Evolutionary conservation across 2,329 filamentous ascomycete species (phyloP), one percentile per base, ranked within the genome.

Genomic region (Aureobasidium sp.): DNA sequence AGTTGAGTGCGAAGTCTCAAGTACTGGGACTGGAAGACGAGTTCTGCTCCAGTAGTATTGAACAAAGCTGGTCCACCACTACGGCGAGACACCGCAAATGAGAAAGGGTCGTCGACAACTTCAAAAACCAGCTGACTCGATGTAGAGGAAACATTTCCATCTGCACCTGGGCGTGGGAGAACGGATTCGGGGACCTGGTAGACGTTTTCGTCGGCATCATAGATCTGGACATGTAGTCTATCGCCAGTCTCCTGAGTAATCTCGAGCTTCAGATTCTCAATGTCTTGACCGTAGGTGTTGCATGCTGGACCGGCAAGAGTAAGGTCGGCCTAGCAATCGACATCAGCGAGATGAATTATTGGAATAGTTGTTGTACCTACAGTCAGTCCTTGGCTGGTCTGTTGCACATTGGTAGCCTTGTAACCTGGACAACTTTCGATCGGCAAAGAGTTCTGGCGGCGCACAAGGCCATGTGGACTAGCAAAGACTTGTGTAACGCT

Each of bases 1-100:
- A 94, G 78, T 63, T 79, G 82, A 2, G 89, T 92, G 47, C 87
- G 82, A 63, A 93, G 78, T 25, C 86, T 83, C 29, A 94, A 74
- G 68, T 91, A 94, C 72, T 94, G 89, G 11, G 84, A 84, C 74
- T 94, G 86, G 67, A 91, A 94, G 47, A 94, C 78, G 11, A 94
- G 75, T 9, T 79, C 77, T 4, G 83, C 81, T 1, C 81, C 86
- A 0, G 84, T 84, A 0, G 88, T 89, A 67, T 92, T 86, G 70
- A 91, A 90, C 10, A 91, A 73, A 3, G 83, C 77, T 64, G 86
- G 81, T 47, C 73, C 79, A 5, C 78, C 85, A 39, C 76, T 78
- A 66, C 79, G 81, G 34, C 85, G 83, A 49, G 75, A 78, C 10
- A 92, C 79, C 0, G 77, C 79, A 74, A 91, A 91, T 11, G 82